phyloP scores from a whole-genome alignment of 2,329 filamentous ascomycete genomes.

The Claviceps lovelessii region DNA sequence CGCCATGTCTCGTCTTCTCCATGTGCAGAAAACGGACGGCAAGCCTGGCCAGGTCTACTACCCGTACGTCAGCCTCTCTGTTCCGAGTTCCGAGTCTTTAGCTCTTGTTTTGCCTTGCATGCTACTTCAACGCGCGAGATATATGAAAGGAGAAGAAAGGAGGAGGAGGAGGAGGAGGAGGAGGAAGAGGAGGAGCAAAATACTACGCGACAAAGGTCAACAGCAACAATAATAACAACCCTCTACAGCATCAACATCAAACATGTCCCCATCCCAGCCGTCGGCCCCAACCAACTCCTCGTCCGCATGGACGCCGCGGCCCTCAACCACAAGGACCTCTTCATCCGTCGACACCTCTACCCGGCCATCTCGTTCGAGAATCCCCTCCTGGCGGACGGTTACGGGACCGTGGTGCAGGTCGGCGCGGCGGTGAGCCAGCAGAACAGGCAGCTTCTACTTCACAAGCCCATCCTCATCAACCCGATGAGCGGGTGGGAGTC shows the following conservation, averaged over 20 bases:
- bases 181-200: not conserved
- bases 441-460: slow-evolving; percentile 30
- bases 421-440: slow-evolving; percentile 32
- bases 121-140: not conserved
- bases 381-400: slow-evolving; percentile 72
- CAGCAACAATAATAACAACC: not conserved
- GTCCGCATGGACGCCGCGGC: slow-evolving; percentile 65
- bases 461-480: slow-evolving; percentile 63
- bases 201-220: not conserved
- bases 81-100: not conserved
- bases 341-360: slow-evolving; percentile 85
- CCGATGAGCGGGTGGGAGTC: slow-evolving; percentile 67
- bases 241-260: slow-evolving; percentile 40
- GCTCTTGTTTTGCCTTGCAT: not conserved
- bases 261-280: slow-evolving; percentile 46
- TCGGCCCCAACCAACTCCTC: slow-evolving; percentile 54
- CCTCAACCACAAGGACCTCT: slow-evolving; percentile 90
- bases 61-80: slow-evolving; percentile 33
- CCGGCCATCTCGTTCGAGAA: slow-evolving; percentile 66
- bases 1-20: slow-evolving; percentile 41
- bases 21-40: slow-evolving; percentile 53
- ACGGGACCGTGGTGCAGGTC: slow-evolving; percentile 53
- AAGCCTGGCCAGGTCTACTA: slow-evolving; percentile 85
- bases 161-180: not conserved
- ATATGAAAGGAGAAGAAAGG: not conserved